phyloP scores from a whole-genome alignment of 2,329 filamentous ascomycete species.

The Microsporum canis region DNA sequence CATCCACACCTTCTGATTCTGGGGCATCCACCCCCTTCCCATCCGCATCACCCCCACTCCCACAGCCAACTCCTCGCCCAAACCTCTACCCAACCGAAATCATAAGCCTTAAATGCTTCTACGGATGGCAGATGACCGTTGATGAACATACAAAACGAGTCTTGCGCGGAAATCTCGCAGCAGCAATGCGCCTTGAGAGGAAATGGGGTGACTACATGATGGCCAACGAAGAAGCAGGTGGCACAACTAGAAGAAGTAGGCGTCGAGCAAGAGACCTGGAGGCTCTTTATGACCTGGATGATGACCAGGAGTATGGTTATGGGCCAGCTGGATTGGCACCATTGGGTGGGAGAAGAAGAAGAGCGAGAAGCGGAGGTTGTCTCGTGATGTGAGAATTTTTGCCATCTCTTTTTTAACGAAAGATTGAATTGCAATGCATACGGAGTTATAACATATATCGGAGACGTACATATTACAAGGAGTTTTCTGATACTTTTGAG shows the following conservation, averaged over 20 bases:
- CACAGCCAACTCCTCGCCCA: neutral
- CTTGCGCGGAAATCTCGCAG: conserved; percentile 59
- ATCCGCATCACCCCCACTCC: neutral
- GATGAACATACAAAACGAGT: conserved; percentile 87
- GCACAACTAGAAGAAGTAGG: conserved; percentile 54
- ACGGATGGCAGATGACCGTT: conserved; percentile 88
- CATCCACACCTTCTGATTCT: neutral
- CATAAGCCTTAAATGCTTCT: conserved; percentile 84
- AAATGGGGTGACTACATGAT: conserved; percentile 96
- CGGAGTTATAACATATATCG: neutral
- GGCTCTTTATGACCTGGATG: conserved; percentile 68
- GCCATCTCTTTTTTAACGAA: neutral
- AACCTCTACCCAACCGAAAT: conserved; percentile 62
- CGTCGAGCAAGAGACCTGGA: conserved; percentile 72
- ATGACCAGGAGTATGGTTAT: conserved; percentile 35
- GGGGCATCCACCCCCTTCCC: neutral
- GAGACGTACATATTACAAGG: neutral
- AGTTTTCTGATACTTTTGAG: neutral
- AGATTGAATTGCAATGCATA: neutral
- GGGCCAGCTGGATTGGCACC: conserved; percentile 24
- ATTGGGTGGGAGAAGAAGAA: conserved; percentile 44
- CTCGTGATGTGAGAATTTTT: conserved; percentile 47
- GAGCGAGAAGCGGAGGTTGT: conserved; percentile 55
- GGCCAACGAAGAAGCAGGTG: conserved; percentile 57
- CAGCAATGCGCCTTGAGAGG: conserved; percentile 67